Percentiles rank a stretch among this genome's conserved stretches.
Evolutionary conservation across 495 filamentous ascomycete genomes (phyloP).

Genomic region (Acidomyces sp.): DNA sequence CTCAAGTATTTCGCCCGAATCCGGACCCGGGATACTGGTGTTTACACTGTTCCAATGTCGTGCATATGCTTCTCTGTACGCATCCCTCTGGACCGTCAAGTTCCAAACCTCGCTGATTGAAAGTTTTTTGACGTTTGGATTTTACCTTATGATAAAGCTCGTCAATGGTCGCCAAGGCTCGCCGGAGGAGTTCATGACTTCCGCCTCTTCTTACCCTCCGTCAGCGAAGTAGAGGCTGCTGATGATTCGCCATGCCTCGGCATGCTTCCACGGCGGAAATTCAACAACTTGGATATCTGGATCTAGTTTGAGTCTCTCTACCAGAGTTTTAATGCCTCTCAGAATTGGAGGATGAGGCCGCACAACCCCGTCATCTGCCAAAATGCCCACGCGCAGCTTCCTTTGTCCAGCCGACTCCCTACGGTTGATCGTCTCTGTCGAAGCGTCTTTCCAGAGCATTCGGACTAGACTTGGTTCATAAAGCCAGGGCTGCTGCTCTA

Average conservation of each 20-base stretch:
- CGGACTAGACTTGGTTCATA: slow-evolving; percentile 15
- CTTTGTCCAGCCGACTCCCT: slow-evolving; percentile 2
- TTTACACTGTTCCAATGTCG: slow-evolving; percentile 12
- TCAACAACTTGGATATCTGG: slow-evolving; percentile 45
- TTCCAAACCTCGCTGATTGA: slow-evolving; percentile 43
- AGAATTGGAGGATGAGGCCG: slow-evolving; percentile 57
- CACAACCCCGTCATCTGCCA: slow-evolving; percentile 60
- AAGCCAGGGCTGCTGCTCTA: slow-evolving; percentile 17
- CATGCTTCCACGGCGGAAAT: slow-evolving; percentile 44
- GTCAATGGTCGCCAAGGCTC: slow-evolving; percentile 34
- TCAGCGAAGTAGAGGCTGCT: slow-evolving; percentile 14
- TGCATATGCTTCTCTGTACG: slow-evolving; percentile 7
- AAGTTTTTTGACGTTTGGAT: slow-evolving; percentile 32
- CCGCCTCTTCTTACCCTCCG: slow-evolving; percentile 10
- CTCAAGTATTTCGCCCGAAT: background rate
- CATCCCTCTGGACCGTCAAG: slow-evolving; percentile 24
- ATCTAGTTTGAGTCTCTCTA: slow-evolving; percentile 38
- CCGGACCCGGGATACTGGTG: slow-evolving; percentile 8
- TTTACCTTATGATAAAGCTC: slow-evolving; percentile 39
- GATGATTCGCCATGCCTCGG: slow-evolving; percentile 13
- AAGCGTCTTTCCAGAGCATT: slow-evolving; percentile 17
- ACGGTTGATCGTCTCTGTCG: background rate
- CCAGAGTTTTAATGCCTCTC: slow-evolving; percentile 43
- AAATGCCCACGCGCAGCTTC: slow-evolving; percentile 48
- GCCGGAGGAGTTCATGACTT: slow-evolving; percentile 8